Conservation (phyloP, 805 yeast species). For the Yamadazyma sp. region DNA sequence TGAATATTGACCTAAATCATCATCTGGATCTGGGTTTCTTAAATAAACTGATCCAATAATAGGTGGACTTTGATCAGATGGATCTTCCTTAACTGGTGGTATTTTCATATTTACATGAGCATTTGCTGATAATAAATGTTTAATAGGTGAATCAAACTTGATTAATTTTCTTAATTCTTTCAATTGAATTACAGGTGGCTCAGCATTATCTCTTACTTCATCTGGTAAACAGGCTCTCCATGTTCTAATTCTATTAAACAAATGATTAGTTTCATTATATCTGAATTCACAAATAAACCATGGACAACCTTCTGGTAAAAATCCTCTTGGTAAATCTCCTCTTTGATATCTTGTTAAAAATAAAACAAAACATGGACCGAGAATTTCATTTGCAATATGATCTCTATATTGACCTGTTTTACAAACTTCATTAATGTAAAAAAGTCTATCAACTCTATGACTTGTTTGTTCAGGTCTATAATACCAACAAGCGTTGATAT, state of each 20-base stretch:
- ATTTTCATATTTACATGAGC: conserved; percentile 71
- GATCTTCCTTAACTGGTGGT: conserved; percentile 81
- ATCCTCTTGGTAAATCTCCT: conserved; percentile 75
- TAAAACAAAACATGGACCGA: conserved; percentile 92
- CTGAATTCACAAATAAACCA: conserved; percentile 93
- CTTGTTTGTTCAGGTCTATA: conserved; percentile 97
- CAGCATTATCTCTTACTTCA: conserved; percentile 84
- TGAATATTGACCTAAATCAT: conserved; percentile 75
- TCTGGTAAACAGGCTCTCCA: conserved; percentile 99
- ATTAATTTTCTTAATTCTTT: conserved; percentile 63
- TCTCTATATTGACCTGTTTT: conserved; percentile 97
- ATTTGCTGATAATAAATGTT: conserved; percentile 69
- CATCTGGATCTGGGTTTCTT: conserved; percentile 70
- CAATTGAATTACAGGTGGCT: conserved; percentile 69
- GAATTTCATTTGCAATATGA: conserved; percentile 82
- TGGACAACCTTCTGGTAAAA: conserved; percentile 70
- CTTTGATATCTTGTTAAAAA: conserved; percentile 92
- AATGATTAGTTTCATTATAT: conserved; percentile 85
- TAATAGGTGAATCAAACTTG: conserved; percentile 81
- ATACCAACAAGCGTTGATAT: conserved; percentile 97
- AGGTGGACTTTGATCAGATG: conserved; percentile 85
- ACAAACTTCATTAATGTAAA: conserved; percentile 91
- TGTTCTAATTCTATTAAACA: conserved; percentile 91
- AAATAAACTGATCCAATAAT: conserved; percentile 85
- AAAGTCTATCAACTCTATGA: conserved; percentile 83